Base-by-base conservation (phyloP, 1,284 basidiomycete genomes). In the Agaricales sp. region DNA sequence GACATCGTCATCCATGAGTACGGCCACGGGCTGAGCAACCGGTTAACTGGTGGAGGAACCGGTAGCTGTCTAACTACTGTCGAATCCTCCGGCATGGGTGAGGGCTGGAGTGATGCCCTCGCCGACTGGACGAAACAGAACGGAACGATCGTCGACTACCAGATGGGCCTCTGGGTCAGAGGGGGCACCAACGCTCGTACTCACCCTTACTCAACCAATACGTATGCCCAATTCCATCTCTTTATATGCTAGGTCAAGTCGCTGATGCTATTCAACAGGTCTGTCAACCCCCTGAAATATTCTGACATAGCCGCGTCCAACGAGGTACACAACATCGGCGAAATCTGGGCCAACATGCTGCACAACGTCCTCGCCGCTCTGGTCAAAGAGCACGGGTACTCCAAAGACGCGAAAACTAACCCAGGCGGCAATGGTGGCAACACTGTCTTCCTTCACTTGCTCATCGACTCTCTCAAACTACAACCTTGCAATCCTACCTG, bases 341-440 rank as follows among this genome's bases (percentile, higher is more conserved):
- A 43, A 43, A 59, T 65, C 44, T 64, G 64, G 66, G 64, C 64
- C 21, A 66, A 67, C 58, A 58, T 59, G n/a, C 58, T 66, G 8
- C 62, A 65, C 59, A 63, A 65, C 47, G 64, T 66, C 20, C 65
- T 67, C 51, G 68, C 65, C 25, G 61, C 58, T 2, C 67, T 73
- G 41, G 67, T 73, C 26, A 48, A 41, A 22, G 63, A 55, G 25
- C 58, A 55, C 45, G 61, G 62, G 3, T 66, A 56, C 39, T 60
- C 61, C 4, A 41, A 51, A 0, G 58, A 54, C 8, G 59, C 61
- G 19, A 26, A 53, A 22, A 63, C 63, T 4, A 59, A 62, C 46
- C 59, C 63, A 8, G 49, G 52, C 23, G 58, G 59, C 11, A 53
- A 51, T 1, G 55, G 60, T 50, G 64, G 64, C n/a, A 66, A 66